Evolutionary conservation across 2,329 filamentous ascomycete species (phyloP), one percentile per base, ranked within the genome.

Genomic region (Berkeleyomyces rouxiae): DNA sequence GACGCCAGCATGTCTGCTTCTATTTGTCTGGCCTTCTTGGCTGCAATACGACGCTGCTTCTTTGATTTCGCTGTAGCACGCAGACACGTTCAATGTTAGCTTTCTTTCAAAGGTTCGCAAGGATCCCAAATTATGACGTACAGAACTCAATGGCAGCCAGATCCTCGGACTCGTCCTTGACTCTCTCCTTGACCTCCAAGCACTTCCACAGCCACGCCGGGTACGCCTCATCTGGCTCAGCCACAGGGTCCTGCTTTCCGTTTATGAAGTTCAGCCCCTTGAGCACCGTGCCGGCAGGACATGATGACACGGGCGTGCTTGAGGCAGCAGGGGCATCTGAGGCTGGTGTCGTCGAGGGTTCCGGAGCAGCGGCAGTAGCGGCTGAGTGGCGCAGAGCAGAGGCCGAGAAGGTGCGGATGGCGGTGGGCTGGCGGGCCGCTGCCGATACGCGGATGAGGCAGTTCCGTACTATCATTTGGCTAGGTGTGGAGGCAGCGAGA

Each of bases 121-220:
- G 53, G 9, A 31, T 16, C 43, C 9, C 39, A 33, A 31, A 5
- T 4, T 47, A 46, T 4, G 59, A 81, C 86, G 59, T 81, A 92
- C 88, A 91, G 72, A 90, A 93, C 68, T 90, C 79, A 75, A 92
- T 88, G 31, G 84, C 86, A 36, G 80, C 81, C 7, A 78, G 78
- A 9, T 77, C 79, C 3, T 78, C 80, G 3, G 74, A 80, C 1
- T 74, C 76, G 11, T 73, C 75, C 23, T 74, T 73, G 3, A 69
- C 72, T 70, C 79, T 82, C 72, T 82, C 80, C 73, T 82, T 76
- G 63, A 81, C 78, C 59, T 84, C 80, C 62, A 93, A 74, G 67
- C 87, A 83, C 2, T 74, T 77, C 89, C 89, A 95, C 66, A 95
- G 73, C 89, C 89, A 95, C 33, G 77, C 77, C 2, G 89, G 89